Evolutionary conservation across 495 filamentous ascomycete genomes (phyloP), one percentile per base, ranked within the genome.

Genomic region (Daldinia vernicosa): DNA sequence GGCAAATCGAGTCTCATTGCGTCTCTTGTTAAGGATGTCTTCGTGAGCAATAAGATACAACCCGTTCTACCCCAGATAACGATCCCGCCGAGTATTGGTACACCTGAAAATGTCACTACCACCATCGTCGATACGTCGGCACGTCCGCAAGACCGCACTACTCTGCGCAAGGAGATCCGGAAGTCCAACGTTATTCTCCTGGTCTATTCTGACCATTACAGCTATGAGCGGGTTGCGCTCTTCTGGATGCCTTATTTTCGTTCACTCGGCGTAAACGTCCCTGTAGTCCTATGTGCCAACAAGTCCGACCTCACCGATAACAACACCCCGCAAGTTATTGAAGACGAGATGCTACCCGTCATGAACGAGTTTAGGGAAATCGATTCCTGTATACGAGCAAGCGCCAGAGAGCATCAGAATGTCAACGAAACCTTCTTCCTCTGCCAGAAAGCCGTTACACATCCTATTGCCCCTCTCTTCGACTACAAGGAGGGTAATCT

Each of bases 331-430:
- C 91, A 96, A 76, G 91, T 97, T 12, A 86, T 97, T 11, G 91
- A 95, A 74, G 94, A 98, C 75, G 95, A 99, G 82, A 99, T 99
- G 96, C 83, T 99, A 56, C 96, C 95, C 3, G 89, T 98, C 70
- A 98, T 99, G 95, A 88, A 91, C 47, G 95, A 99, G 79, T 99
- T 98, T 84, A 95, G 97, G 77, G 95, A 99, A 80, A 97, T 99
- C 53, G 95, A 99, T 74, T 96, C 94, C 1, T 98, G 95, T 79
- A 97, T 99, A 77, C 88, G 95, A 54, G 93, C 94, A 1, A 98
- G 95, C 78, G 95, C 96, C 24, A 89, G 93, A 69, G 94, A 99
- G 76, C 92, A 97, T 72, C 90, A 91, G 63, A 99, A 99, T 80
- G 91, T 98, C 67, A 97, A 97, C 74, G 95, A 99, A 80, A 93